Evolutionary conservation across 495 filamentous ascomycete genomes (phyloP).

Genomic region (Penicillium mononematosum): DNA sequence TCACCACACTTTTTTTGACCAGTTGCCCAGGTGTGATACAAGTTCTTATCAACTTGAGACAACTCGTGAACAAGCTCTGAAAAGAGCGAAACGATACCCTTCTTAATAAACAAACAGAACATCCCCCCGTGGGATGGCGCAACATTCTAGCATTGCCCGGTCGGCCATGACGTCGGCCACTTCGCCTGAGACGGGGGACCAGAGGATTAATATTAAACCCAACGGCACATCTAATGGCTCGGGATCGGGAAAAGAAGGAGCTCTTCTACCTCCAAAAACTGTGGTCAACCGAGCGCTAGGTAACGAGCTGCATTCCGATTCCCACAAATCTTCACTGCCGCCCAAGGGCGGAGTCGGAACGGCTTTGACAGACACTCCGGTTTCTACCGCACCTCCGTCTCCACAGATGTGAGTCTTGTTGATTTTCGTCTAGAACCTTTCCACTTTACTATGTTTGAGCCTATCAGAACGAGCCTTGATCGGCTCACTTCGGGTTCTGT

Average conservation of each 20-base stretch:
- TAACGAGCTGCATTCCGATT: slow-evolving; percentile 49
- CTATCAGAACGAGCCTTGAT: slow-evolving; percentile 22
- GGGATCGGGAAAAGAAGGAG: slow-evolving; percentile 35
- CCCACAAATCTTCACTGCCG: slow-evolving; percentile 42
- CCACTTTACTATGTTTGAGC: slow-evolving; percentile 1
- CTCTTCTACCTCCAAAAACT: slow-evolving; percentile 43
- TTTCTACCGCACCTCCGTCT: slow-evolving; percentile 66
- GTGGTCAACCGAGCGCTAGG: slow-evolving; percentile 49
- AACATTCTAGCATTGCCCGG: slow-evolving; percentile 58
- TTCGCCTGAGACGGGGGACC: slow-evolving; percentile 33
- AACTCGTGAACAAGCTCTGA: neutral
- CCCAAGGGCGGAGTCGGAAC: slow-evolving; percentile 54
- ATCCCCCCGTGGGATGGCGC: slow-evolving; percentile 31
- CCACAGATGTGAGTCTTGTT: slow-evolving; percentile 63
- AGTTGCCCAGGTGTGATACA: neutral
- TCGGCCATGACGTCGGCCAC: slow-evolving; percentile 52
- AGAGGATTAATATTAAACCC: slow-evolving; percentile 23
- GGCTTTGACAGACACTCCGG: slow-evolving; percentile 66
- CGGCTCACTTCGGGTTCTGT: neutral
- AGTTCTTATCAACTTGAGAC: slow-evolving; percentile 4
- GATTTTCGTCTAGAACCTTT: slow-evolving; percentile 19
- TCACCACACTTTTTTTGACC: neutral
- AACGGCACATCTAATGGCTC: slow-evolving; percentile 30
- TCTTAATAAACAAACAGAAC: neutral
- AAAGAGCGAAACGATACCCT: slow-evolving; percentile 2